phyloP scores from a whole-genome alignment of 306 rosid species.

The Gastrolobium villosum region DNA sequence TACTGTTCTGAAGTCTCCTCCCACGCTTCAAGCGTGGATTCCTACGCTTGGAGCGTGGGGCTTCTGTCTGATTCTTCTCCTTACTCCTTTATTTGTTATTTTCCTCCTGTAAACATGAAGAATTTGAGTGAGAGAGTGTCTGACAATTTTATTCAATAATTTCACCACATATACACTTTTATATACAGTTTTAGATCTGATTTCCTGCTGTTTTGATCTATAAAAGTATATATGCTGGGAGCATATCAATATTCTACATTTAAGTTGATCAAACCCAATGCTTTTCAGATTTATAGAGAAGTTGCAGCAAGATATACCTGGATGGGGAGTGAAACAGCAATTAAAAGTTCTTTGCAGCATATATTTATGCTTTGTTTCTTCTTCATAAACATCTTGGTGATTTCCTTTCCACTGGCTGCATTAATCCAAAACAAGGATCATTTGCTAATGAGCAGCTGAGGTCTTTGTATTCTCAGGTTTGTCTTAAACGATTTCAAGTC shows the following conservation, averaged over 20 bases:
- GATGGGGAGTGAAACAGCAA: conserved; percentile 90
- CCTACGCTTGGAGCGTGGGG: too few relatives aligned
- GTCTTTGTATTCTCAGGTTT: conserved; percentile 87
- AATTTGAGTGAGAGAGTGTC: too few relatives aligned
- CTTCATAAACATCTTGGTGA: conserved; percentile 91
- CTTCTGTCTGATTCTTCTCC: too few relatives aligned
- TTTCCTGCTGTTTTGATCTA: too few relatives aligned
- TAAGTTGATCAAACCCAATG: conserved; percentile 28
- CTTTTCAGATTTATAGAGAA: conserved; percentile 86
- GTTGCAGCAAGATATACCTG: conserved; percentile 85
- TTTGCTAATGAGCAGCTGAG: conserved; percentile 88
- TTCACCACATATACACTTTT: too few relatives aligned
- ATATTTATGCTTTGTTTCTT: conserved; percentile 80
- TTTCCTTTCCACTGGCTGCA: conserved; percentile 81
- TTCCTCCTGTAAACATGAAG: too few relatives aligned
- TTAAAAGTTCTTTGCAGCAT: conserved; percentile 72
- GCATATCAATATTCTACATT: conserved; percentile 39
- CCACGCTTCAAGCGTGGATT: too few relatives aligned
- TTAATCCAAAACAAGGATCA: conserved; percentile 80
- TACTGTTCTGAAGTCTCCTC: too few relatives aligned
- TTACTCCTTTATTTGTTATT: too few relatives aligned
- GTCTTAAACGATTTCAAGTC: conserved; percentile 36
- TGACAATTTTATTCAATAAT: too few relatives aligned
- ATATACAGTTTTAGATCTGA: too few relatives aligned
- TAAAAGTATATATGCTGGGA: too few relatives aligned